Evolutionary conservation across 169 alveolate genomes (phyloP).

Genomic region (Babesia bigemina): DNA sequence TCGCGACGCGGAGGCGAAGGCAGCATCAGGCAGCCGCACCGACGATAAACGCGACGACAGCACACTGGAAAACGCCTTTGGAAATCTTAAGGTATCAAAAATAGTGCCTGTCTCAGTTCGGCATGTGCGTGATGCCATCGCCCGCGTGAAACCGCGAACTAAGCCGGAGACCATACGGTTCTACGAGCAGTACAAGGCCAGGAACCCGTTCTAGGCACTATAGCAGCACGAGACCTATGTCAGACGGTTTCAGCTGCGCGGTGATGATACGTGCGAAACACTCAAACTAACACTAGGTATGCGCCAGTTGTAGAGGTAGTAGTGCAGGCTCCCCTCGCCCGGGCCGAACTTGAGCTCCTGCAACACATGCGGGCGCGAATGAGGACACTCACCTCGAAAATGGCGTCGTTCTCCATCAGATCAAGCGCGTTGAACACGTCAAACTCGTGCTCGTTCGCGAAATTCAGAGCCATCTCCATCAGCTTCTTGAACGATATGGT

Average conservation of each 20-base stretch:
- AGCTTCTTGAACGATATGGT: constrained; percentile 80
- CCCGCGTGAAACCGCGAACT: constrained; percentile 54
- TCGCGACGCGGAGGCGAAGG: not conserved
- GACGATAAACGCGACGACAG: not conserved
- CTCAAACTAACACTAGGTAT: constrained; percentile 70
- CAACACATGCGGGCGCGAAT: not conserved
- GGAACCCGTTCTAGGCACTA: constrained; percentile 19
- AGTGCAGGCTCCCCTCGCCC: constrained; percentile 97
- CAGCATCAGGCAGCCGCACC: not conserved
- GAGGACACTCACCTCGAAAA: constrained; percentile 77
- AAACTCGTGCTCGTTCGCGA: constrained; percentile 89
- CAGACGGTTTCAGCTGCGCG: constrained; percentile 57
- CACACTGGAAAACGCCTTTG: not conserved
- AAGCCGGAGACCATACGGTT: constrained; percentile 43
- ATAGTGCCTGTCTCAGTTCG: constrained; percentile 43
- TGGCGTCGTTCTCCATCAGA: constrained; percentile 91
- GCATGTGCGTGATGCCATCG: constrained; percentile 36
- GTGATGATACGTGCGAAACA: not conserved
- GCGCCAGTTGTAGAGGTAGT: constrained; percentile 95
- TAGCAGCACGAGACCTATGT: constrained; percentile 57
- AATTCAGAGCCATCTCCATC: constrained; percentile 88
- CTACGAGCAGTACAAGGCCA: constrained; percentile 38
- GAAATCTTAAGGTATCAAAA: not conserved
- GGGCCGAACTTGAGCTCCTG: constrained; percentile 90
- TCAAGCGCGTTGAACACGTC: constrained; percentile 96